Evolutionary conservation across 2,329 filamentous ascomycete species (phyloP).

Genomic region (Ophiostoma perfectum): DNA sequence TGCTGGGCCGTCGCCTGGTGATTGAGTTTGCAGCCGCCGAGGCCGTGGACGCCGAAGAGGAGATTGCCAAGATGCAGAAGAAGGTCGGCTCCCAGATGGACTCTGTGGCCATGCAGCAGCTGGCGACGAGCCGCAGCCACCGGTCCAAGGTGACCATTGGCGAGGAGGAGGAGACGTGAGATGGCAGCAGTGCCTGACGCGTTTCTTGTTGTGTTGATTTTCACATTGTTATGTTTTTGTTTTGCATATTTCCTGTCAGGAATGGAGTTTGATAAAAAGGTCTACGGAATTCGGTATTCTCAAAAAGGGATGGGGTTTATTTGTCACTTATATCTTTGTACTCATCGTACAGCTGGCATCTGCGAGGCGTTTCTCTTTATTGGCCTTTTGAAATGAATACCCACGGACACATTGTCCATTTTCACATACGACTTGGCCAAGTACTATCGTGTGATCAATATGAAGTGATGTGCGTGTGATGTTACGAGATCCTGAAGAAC

Average conservation of each 20-base stretch:
- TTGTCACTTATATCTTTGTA: not conserved
- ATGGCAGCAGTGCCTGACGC: not conserved
- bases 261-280: constrained; percentile 2
- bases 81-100: constrained; percentile 88
- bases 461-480: too few species aligned
- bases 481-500: too few species aligned
- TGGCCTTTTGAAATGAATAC: not conserved
- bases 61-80: constrained; percentile 94
- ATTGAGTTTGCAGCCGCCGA: constrained; percentile 89
- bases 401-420: not conserved
- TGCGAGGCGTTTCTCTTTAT: not conserved
- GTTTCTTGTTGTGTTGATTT: constrained; percentile 4
- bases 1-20: constrained; percentile 82
- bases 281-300: not conserved
- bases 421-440: not conserved
- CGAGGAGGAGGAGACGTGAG: constrained; percentile 54
- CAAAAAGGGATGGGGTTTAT: not conserved
- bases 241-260: not conserved
- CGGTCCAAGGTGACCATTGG: constrained; percentile 85
- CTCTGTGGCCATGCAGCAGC: constrained; percentile 82
- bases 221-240: not conserved
- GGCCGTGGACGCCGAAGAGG: constrained; percentile 84
- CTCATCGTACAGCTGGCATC: not conserved
- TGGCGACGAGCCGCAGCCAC: constrained; percentile 64
- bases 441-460: too few species aligned